Evolutionary conservation across 2,329 filamentous ascomycete genomes (phyloP), one percentile per base, ranked within the genome.

Genomic region (Aureobasidium sp.): DNA sequence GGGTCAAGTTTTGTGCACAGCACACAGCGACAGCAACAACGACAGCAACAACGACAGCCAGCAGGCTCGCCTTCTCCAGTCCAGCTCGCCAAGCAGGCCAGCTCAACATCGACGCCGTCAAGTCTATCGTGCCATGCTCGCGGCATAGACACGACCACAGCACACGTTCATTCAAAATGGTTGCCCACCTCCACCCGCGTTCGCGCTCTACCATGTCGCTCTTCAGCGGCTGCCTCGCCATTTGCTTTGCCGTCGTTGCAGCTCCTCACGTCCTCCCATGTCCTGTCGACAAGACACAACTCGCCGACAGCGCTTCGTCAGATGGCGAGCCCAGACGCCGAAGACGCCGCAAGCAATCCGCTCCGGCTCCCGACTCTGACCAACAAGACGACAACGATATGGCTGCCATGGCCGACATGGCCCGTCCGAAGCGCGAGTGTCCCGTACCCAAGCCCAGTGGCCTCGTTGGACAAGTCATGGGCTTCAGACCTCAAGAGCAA

Each of bases 161-260:
- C 54, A 60, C 42, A 15, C 2, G 35, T 22, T 7, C 31, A 12
- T 2, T 11, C 58, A 60, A 22, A 47, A 61, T 61, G 60, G 60
- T 61, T 31, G 60, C 85, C 44, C 79, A 93, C 76, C 86, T 99
- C 45, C 94, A 99, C 75, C 94, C 94, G 37, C 87, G 92, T 75
- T 97, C 93, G 68, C 87, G 90, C 70, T 90, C 91, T 78, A 99
- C 94, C 69, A 92, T 89, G 62, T 94, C 91, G 49, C 87, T 99
- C 64, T 99, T 99, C 78, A 91, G 91, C 56, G 90, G 89, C n/a
- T 97, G 93, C 1, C 83, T 97, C 60, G 82, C 90, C 65, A 86
- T 91, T 35, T 94, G 89, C 68, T 96, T 99, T 75, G 83, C 96
- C 66, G 92, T 99, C 65, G 94, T 99, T 59, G 90, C 85, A 33